These are phyloP conservation scores for Fusarium sterilihyphosum DNA, from an alignment of 2,329 filamentous ascomycete species.

Conservation along the genomic window DNA sequence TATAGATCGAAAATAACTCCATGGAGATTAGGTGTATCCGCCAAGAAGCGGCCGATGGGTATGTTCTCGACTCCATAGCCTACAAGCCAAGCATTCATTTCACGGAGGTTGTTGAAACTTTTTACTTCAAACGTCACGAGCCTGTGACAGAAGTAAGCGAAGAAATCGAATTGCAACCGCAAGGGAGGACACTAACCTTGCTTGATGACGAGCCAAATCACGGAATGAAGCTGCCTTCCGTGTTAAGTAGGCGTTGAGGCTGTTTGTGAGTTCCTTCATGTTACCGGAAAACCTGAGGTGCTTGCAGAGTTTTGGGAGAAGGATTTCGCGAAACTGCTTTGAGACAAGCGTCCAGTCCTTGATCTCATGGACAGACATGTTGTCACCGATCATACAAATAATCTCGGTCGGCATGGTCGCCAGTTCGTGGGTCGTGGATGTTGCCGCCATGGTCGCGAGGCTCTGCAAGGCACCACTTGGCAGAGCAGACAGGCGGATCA, in stretches of 20 bases:
- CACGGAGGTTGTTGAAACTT: rapidly evolving
- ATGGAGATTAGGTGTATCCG: not conserved
- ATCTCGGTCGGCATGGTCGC: not conserved
- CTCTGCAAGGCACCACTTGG: not conserved
- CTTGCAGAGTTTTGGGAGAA: not conserved
- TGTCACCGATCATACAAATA: not conserved
- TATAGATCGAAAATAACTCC: not conserved
- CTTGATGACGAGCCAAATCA: rapidly evolving
- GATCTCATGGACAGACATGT: not conserved
- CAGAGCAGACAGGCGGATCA: not conserved
- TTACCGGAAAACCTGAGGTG: not conserved
- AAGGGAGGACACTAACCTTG: not conserved
- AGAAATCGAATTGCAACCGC: not conserved
- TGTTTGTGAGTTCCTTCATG: not conserved
- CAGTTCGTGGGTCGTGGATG: not conserved
- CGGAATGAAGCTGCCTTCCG: not conserved
- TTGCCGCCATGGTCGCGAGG: not conserved
- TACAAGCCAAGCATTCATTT: not conserved
- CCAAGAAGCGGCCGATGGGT: not conserved
- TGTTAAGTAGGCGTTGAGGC: not conserved
- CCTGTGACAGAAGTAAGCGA: not conserved
- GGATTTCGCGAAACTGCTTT: not conserved
- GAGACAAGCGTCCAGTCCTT: not conserved
- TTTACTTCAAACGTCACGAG: not conserved
- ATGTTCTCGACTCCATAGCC: not conserved